Base-by-base conservation (phyloP, 768 basidiomycete genomes). In the Suillus subalutaceus region DNA sequence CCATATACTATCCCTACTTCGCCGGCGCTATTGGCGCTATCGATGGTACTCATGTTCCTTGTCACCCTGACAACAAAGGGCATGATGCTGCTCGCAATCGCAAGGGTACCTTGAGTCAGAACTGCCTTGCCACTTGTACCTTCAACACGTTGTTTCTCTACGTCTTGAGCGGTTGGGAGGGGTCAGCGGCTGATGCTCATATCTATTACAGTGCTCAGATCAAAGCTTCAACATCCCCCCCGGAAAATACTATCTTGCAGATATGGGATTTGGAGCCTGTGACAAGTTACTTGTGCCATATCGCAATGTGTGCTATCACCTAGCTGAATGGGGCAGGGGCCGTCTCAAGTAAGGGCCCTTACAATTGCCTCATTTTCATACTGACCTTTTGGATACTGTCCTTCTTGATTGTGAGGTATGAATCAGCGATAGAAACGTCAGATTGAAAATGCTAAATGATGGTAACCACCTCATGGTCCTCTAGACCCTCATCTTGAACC, bases 271-370 rank as follows among this genome's bases (percentile, higher is more conserved):
- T 40, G 52, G 26, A 18, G 32, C 63, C 23, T 38, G 40, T 35
- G 12, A 48, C 30, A n/a, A 35, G 16, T n/a, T 46, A 30, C 62
- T 40, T 12, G 20, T 60, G n/a, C 58, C 13, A 18, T 30, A 60
- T 60, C 18, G 20, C 20, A 13, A n/a, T 15, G 62, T 26, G 23
- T 3, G 0, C 23, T 63, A 48, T 13, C 79, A 82, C 65, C 71
- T 79, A 40, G 70, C 67, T 30, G 78, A 81, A 41, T 70, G 68
- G 30, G 77, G 79, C 69, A 80, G 78, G 77, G 70, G 35, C 60
- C 18, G n/a, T 68, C 64, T 41, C 70, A 69, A 15, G 30, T 67
- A 48, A 72, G 75, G 72, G 10, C 37, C 37, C 4, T 9, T 37
- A 32, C 32, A 32, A 32, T 32, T 32, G 37, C 37, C 6, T 37